phyloP scores from a whole-genome alignment of 2,329 filamentous ascomycete species.

The Fusarium acutatum region DNA sequence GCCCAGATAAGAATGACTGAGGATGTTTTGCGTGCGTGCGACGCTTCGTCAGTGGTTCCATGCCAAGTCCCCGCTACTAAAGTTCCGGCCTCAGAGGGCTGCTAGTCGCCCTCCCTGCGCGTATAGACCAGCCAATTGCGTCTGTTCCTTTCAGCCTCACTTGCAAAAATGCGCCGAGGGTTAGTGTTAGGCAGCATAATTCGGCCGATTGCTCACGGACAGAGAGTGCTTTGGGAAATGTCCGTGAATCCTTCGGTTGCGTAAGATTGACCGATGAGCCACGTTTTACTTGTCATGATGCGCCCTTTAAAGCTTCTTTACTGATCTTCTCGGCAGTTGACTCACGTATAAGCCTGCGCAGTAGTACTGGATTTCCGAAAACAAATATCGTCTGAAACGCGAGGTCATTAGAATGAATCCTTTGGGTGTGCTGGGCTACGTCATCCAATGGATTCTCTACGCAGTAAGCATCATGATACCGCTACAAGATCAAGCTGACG shows the following conservation, averaged over 20 bases:
- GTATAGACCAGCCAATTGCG: constrained; percentile 1
- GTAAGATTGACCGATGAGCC: not conserved
- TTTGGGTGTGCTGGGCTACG: not conserved
- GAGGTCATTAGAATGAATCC: not conserved
- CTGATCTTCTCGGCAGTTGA: not conserved
- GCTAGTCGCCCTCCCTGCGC: not conserved
- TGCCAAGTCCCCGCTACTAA: not conserved
- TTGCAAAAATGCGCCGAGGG: not conserved
- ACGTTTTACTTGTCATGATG: not conserved
- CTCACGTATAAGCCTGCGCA: not conserved
- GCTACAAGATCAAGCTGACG: not conserved
- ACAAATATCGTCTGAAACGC: not conserved
- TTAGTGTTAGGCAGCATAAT: not conserved
- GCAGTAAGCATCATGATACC: not conserved
- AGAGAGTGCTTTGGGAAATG: not conserved
- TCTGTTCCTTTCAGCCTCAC: not conserved
- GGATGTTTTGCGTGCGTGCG: too few relatives aligned
- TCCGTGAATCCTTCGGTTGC: not conserved
- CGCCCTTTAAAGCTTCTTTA: not conserved
- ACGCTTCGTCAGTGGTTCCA: not conserved
- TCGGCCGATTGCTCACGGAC: not conserved
- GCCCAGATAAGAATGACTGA: not conserved
- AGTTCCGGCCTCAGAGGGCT: not conserved
- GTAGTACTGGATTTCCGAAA: not conserved
- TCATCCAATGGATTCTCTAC: not conserved